Conservation (phyloP, 176 grass and related monocot species). For the Ananas comosus region DNA sequence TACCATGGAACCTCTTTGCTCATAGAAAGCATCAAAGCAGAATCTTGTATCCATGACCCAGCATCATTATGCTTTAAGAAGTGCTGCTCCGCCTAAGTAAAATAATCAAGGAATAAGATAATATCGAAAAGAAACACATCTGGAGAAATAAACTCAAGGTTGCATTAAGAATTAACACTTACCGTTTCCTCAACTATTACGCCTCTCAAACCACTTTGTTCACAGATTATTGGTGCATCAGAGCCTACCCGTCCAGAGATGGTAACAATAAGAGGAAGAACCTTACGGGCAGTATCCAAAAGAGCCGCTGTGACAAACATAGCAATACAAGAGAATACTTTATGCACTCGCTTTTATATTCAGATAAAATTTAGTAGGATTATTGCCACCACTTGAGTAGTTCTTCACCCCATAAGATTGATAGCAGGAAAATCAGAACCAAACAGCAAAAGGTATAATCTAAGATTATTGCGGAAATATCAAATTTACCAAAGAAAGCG, state of each 20-base stretch:
- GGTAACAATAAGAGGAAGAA: slow-evolving; percentile 72
- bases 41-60: slow-evolving; percentile 98
- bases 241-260: slow-evolving; percentile 80
- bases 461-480: too few species aligned
- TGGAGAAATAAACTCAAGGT: not conserved
- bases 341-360: not conserved
- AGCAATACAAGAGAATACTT: not conserved
- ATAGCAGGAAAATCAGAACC: too few species aligned
- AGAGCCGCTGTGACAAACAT: slow-evolving; percentile 42
- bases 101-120: slow-evolving; percentile 15
- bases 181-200: slow-evolving; percentile 88
- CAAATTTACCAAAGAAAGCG: too few species aligned
- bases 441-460: too few species aligned
- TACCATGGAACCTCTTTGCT: slow-evolving; percentile 95
- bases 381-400: not conserved
- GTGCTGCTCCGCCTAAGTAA: slow-evolving; percentile 75
- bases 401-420: too few species aligned
- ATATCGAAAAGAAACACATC: slow-evolving; percentile 8
- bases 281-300: slow-evolving; percentile 72
- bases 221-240: slow-evolving; percentile 74
- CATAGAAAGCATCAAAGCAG: slow-evolving; percentile 65
- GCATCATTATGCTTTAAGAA: slow-evolving; percentile 96
- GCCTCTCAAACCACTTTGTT: slow-evolving; percentile 87
- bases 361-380: not conserved
- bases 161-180: slow-evolving; percentile 15